Conservation (phyloP, 352 stramenopile species). For the Phytophthora pistaciae region DNA sequence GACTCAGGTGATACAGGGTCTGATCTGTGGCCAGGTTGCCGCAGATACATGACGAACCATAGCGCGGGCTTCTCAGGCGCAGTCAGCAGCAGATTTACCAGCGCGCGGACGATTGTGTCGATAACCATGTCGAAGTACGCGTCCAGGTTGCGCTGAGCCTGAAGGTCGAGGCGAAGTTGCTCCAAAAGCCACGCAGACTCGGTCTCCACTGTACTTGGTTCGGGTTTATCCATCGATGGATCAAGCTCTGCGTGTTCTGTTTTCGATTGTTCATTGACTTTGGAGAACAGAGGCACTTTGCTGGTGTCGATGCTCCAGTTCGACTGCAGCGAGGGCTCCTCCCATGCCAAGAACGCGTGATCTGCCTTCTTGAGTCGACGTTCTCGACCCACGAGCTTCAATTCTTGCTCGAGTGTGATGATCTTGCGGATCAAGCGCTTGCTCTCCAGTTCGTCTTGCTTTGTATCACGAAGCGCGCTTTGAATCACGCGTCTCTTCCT, state of each 20-base stretch:
- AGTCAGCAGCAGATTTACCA: slow-evolving; percentile 56
- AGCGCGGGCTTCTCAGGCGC: slow-evolving; percentile 44
- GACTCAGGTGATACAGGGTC: not conserved
- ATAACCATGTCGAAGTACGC: slow-evolving; percentile 55
- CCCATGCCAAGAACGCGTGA: slow-evolving; percentile 47
- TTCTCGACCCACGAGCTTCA: slow-evolving; percentile 52
- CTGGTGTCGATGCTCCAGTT: slow-evolving; percentile 61
- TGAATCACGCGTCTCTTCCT: slow-evolving; percentile 76
- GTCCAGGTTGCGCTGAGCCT: slow-evolving; percentile 51
- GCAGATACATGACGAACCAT: slow-evolving; percentile 61
- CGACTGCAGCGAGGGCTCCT: slow-evolving; percentile 40
- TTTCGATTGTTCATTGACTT: not conserved
- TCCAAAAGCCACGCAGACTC: slow-evolving; percentile 15
- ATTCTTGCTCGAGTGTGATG: slow-evolving; percentile 37
- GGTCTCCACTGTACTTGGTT: not conserved
- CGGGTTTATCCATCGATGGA: not conserved
- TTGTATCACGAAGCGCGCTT: slow-evolving; percentile 56
- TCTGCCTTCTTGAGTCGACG: slow-evolving; percentile 41
- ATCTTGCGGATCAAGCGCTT: slow-evolving; percentile 61
- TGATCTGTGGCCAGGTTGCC: not conserved
- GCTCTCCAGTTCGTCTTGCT: slow-evolving; percentile 53
- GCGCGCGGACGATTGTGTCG: slow-evolving; percentile 40
- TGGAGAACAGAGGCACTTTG: slow-evolving; percentile 37
- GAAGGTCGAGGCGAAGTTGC: slow-evolving; percentile 23
- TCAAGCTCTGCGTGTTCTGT: not conserved